Base-by-base conservation (phyloP, 1,139 yeast genomes). In the Hemisphaericaspora subhashii region DNA sequence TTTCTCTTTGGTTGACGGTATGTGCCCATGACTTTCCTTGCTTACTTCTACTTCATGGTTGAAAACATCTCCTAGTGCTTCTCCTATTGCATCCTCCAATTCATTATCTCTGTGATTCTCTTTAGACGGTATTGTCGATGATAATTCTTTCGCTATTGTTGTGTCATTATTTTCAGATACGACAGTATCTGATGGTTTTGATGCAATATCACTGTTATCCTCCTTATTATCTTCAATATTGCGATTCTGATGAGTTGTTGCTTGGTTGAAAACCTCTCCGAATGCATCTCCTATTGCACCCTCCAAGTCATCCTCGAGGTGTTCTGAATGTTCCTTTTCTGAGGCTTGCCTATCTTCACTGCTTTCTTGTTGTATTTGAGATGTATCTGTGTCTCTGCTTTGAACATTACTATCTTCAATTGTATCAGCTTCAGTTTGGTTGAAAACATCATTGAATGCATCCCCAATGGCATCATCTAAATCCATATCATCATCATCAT, bases 261-360 rank as follows among this genome's bases (percentile, higher is more conserved):
- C 35, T 39, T 36, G 47, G 33, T 52, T 58, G 33, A 48, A 36
- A n/a, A 23, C 26, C 5, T 23, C 26, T 6, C 46, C 50, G 39
- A 58, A 55, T 3, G 64, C 63, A 39, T 54, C 47, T 5, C 61
- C 62, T n/a, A 57, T 58, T n/a, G 60, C 60, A 29, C 50, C 54
- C 15, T 56, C 52, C 10, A 58, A 40, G 22, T 50, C 54, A 14
- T 40, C 26, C 16, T 50, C 55, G 15, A 36, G 17, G 17, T 38
- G 41, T 6, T 29, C 40, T 5, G 22, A 20, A 11, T 11, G 11
- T 3, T 26, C 11, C 15, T 23, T 14, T 27, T 25, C 11, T 23
- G 27, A 11, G 8, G 5, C 6, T 25, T n/a, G n/a, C n/a, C n/a
- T n/a, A n/a, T n/a, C n/a, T n/a, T n/a, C n/a, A n/a, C n/a, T n/a